Evolutionary conservation across 2,329 filamentous ascomycete genomes (phyloP).

Genomic region (Tetracladium maxilliforme): DNA sequence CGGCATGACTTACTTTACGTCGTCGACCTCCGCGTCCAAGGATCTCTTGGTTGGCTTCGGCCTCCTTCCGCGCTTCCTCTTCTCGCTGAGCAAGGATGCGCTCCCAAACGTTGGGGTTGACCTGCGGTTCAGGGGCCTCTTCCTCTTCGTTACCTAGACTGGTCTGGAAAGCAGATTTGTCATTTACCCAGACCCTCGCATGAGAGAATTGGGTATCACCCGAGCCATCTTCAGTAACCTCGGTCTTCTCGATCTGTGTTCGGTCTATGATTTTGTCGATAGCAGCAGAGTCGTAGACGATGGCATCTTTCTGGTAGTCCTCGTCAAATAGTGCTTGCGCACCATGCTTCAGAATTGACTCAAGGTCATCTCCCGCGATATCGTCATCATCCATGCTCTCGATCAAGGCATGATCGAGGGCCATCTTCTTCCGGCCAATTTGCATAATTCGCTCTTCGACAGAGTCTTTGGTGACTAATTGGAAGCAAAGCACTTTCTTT

Average conservation of each 20-base stretch:
- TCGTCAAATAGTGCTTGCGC: slow-evolving; percentile 78
- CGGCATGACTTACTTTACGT: slow-evolving; percentile 32
- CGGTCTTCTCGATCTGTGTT: slow-evolving; percentile 62
- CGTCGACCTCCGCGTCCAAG: slow-evolving; percentile 76
- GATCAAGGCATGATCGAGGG: slow-evolving; percentile 86
- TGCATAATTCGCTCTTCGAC: slow-evolving; percentile 95
- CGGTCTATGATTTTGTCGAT: slow-evolving; percentile 89
- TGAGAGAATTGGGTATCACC: slow-evolving; percentile 77
- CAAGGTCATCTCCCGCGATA: slow-evolving; percentile 63
- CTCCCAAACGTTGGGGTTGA: slow-evolving; percentile 73
- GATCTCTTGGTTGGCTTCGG: slow-evolving; percentile 52
- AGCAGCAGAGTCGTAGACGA: slow-evolving; percentile 66
- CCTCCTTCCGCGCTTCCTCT: slow-evolving; percentile 58
- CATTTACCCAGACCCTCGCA: slow-evolving; percentile 84
- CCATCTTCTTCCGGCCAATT: slow-evolving; percentile 90
- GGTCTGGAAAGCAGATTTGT: slow-evolving; percentile 52
- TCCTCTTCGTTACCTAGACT: slow-evolving; percentile 37
- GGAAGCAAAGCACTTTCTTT: slow-evolving; percentile 90
- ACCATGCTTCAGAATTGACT: slow-evolving; percentile 77
- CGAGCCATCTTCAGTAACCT: slow-evolving; percentile 44
- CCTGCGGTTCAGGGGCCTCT: slow-evolving; percentile 34
- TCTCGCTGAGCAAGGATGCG: slow-evolving; percentile 77
- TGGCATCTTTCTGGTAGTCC: slow-evolving; percentile 53
- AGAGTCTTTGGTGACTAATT: slow-evolving; percentile 77
- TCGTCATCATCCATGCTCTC: slow-evolving; percentile 83